Base-by-base conservation (phyloP, 2,329 filamentous ascomycete genomes). In the Penicillium vulpinum region DNA sequence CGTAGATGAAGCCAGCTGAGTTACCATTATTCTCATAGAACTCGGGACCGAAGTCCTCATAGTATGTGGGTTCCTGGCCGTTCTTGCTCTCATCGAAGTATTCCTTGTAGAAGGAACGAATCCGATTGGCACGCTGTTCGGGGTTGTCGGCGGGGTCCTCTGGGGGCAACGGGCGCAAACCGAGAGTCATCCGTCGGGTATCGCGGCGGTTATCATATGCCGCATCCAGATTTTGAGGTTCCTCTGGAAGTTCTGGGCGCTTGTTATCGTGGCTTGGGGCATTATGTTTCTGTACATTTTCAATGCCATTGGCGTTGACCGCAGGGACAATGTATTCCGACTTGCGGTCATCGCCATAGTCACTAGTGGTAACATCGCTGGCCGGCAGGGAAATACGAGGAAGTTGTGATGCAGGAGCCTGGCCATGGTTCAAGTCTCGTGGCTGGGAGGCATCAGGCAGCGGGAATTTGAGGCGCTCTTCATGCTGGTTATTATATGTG, bases 71-170 rank as follows among this genome's bases (percentile, higher is more conserved):
- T 35, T 77, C 77, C 59, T 72, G 65, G 40, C 76, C 77, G 2
- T 77, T 74, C 71, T 86, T 90, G 57, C 81, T 85, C 40, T 97
- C 93, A 64, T 97, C 94, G 67, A 99, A 99, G 78, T 99, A 99
- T 73, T 99, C 94, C 79, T 97, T 97, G 81, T 99, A 99, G 80
- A 99, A 99, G 4, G 94, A 99, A 73, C 94, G 86, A 65, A 99
- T 99, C 57, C 94, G 88, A 80, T 97, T 97, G 62, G 94, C 94
- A 68, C 94, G 87, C 69, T 93, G 88, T 74, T 97, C 94, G 0
- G 94, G 92, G 71, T 97, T 93, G 71, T 97, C 94, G 3, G 88
- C 85, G 41, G 90, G 86, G 62, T 96, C 90, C 69, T 92, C 88
- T 35, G 92, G 91, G 5, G 94, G 94, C 60, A 99, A 82, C 22